Evolutionary conservation across 208 protist genomes (phyloP), one percentile per base, ranked within the genome.

Genomic region (Trypanosoma lewisi): DNA sequence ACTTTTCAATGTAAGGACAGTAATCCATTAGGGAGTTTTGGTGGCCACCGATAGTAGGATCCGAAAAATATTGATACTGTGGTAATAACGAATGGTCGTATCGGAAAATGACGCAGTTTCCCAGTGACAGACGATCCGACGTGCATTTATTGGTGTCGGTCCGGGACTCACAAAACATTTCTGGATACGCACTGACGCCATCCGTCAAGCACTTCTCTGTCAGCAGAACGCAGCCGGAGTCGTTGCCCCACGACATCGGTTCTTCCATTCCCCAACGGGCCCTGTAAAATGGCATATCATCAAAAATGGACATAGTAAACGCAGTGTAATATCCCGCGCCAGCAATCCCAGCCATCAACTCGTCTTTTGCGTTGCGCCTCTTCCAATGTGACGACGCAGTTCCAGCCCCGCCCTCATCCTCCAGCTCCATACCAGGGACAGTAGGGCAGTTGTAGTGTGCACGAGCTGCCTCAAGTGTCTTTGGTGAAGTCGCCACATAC

Each of bases 361-460:
- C 94, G 42, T 96, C 80, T 50, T 71, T 71, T 17, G 87, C 78
- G 42, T 87, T 83, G 58, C 83, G 71, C n/a, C 77, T 70, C 75
- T 95, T 83, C 91, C 93, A 97, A 78, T 97, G 91, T 16, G 87
- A 96, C 36, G 31, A 34, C 4, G 41, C 73, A 0, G 80, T 82
- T 27, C 74, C 82, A 0, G 11, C 14, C 19, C 73, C 75, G 36
- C 86, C 88, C 42, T 68, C 47, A 56, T 95, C 77, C 63, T 95
- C 89, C 28, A 96, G 49, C 77, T 93, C 86, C 60, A 91, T 78
- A 12, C 80, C 80, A 9, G 17, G n/a, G 31, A 90, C 17, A 9
- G 6, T 55, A 33, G 8, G 4, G 65, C 94, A 97, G 42, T 65
- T 73, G 69, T 88, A 97, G 57, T 94, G 89, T 16, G 45, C 45